phyloP scores from a whole-genome alignment of 2,329 filamentous ascomycete genomes.

The Zymoseptoria passerinii region DNA sequence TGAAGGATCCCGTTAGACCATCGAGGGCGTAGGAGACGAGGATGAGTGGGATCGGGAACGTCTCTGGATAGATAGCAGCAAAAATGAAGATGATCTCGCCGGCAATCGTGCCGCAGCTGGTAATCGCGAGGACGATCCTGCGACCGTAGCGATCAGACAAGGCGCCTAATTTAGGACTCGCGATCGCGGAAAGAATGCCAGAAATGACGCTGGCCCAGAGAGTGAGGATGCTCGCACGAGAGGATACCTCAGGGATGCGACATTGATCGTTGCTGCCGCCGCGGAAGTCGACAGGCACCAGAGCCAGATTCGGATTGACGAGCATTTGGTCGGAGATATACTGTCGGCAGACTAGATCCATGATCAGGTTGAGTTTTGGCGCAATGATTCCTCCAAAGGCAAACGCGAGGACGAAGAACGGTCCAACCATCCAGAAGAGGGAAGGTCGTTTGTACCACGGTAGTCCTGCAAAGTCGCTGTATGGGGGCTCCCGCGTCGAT shows the following conservation, averaged over 20 bases:
- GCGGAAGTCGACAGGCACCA: slow-evolving; percentile 58
- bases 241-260: slow-evolving; percentile 67
- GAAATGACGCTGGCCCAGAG: slow-evolving; percentile 65
- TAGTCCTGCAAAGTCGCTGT: slow-evolving; percentile 49
- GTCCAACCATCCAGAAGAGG: slow-evolving; percentile 73
- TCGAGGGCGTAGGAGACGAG: slow-evolving; percentile 70
- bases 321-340: slow-evolving; percentile 65
- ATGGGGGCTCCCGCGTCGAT: not conserved
- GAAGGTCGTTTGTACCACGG: slow-evolving; percentile 58
- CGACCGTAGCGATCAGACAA: slow-evolving; percentile 83
- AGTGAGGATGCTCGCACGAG: slow-evolving; percentile 67
- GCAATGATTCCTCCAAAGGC: slow-evolving; percentile 81
- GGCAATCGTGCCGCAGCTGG: slow-evolving; percentile 64
- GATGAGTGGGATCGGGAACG: slow-evolving; percentile 68
- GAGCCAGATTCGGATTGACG: slow-evolving; percentile 50
- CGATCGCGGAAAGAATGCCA: slow-evolving; percentile 70
- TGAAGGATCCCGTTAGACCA: slow-evolving; percentile 82
- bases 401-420: slow-evolving; percentile 72
- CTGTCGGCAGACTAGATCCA: slow-evolving; percentile 72
- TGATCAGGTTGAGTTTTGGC: slow-evolving; percentile 78
- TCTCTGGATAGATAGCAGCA: slow-evolving; percentile 65
- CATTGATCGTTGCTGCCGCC: slow-evolving; percentile 67
- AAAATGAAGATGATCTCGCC: slow-evolving; percentile 71
- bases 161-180: slow-evolving; percentile 72
- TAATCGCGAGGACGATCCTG: slow-evolving; percentile 62